Base-by-base conservation (phyloP, 495 filamentous ascomycete genomes). In the Corynascus novoguineensis region DNA sequence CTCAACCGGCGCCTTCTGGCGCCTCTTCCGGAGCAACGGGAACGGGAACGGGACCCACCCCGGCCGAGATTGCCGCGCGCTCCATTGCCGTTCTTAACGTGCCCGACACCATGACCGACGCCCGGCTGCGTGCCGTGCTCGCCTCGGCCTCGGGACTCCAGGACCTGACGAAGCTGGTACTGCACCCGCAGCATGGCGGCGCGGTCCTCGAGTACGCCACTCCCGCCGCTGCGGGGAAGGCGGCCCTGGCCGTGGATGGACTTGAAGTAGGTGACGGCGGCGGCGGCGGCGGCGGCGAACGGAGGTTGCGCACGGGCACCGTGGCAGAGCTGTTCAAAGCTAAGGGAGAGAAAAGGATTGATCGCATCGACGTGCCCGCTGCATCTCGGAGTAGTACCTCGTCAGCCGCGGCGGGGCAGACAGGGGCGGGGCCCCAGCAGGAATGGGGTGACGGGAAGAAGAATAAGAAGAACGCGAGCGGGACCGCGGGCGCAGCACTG, bases 181-280 rank as follows among this genome's bases (percentile, higher is more conserved):
- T 92, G 3, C 83, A 86, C 37, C 89, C 89, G 2, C 81, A 89
- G 49, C 87, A 93, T 56, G 81, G 85, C 60, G 92, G 93, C n/a
- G 93, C 91, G 10, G 85, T 92, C 49, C 77, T 96, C 41, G 93
- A 97, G 65, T 96, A 85, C 64, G 75, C 72, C 10, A 83, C 88
- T 59, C 77, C 86, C 10, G 73, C 83, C 4, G 78, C 84, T 53
- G 86, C 84, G 4, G 90, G 90, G 38, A 87, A 85, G 68, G 92
- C 92, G 0, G 74, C 81, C 0, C 65, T 96, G 37, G 86, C 77
- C 6, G 77, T 97, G 0, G 85, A 95, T 44, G 86, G 86, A 0
- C 68, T 78, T 45, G 86, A 90, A 61, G 71, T 80, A 32, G 88
- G 29, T 31, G 29, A 31, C 29, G 10, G 29, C 10, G 29, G 29